Base-by-base conservation (phyloP, 2,329 filamentous ascomycete genomes). In the Rutstroemia sp. region DNA sequence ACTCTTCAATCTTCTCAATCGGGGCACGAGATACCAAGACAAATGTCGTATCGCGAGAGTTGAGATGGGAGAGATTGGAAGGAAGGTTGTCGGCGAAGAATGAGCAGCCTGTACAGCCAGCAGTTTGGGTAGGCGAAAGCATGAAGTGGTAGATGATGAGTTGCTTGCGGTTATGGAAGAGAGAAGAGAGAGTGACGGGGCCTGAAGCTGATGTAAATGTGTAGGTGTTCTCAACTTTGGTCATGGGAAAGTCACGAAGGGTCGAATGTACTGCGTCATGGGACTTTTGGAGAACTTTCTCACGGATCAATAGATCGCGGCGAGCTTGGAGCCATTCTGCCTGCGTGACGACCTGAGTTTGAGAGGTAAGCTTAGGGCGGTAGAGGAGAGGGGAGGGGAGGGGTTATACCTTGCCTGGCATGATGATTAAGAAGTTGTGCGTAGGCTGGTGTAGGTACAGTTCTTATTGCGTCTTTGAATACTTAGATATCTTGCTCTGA, bases 81-180 rank as follows among this genome's bases (percentile, higher is more conserved):
- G 74, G 73, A 16, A 76, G 63, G 45, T 71, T 67, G 38, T 76
- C 73, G 38, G 67, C 69, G 16, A 70, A 60, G 47, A 74, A 70
- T 7, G 68, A 68, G 61, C 73, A 77, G 5, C 71, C 73, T 16
- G 63, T 57, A 56, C 74, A 77, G 25, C 68, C 74, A 5, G 61
- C 56, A 2, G 70, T 65, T 1, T 68, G 62, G 3, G 65, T 60
- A 2, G 73, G 71, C 0, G 60, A 64, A 55, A 76, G 73, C 75
- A 77, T 77, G 68, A 76, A 76, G 63, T 77, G 74, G 60, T 76
- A 76, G 38, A 77, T 57, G 46, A 74, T 67, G 56, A 75, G 67
- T 54, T 73, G 69, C 27, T 69, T 65, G 27, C 67, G 67, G 51
- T 63, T 65, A 5, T 63, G 63, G 51, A 73, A 73, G 46, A 74